Conservation (phyloP, 1,139 yeast genomes). For the Blastobotrys elegans region DNA sequence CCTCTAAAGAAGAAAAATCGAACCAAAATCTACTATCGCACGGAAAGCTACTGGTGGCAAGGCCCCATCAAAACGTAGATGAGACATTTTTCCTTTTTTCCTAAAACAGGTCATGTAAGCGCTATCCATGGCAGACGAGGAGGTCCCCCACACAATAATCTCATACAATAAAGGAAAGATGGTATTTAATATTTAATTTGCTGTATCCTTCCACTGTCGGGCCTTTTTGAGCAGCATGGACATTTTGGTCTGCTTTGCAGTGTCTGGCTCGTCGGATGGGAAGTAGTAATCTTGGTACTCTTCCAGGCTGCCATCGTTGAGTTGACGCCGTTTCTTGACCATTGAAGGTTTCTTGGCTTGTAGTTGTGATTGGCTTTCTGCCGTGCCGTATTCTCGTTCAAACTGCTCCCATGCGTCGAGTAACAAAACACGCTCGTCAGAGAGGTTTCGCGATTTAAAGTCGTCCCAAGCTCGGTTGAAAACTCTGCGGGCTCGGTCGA, state of each 20-base stretch:
- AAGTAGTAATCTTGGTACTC: constrained; percentile 63
- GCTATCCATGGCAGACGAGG: not conserved
- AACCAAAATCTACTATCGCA: no score
- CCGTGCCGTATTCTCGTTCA: constrained; percentile 60
- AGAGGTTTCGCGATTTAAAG: constrained; percentile 33
- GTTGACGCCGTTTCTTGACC: constrained; percentile 44
- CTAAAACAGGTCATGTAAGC: no score
- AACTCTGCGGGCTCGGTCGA: constrained; percentile 46
- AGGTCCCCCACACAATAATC: not conserved
- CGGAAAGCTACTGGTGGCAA: no score
- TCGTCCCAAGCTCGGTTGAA: constrained; percentile 52
- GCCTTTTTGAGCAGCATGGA: constrained; percentile 60
- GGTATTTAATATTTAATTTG: not conserved
- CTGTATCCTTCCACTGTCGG: constrained; percentile 48
- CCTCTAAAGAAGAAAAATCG: not conserved
- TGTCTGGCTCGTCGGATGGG: constrained; percentile 42
- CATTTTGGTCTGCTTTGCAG: constrained; percentile 27
- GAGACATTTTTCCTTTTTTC: no score
- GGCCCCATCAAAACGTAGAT: no score
- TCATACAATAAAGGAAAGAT: not conserved
- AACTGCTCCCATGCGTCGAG: constrained; percentile 63
- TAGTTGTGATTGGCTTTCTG: constrained; percentile 36
- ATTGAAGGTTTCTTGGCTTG: constrained; percentile 52
- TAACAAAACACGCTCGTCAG: constrained; percentile 44
- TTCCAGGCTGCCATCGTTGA: constrained; percentile 46